Evolutionary conservation across 768 basidiomycete genomes (phyloP).

Genomic region (Coprinopsis cinerea): DNA sequence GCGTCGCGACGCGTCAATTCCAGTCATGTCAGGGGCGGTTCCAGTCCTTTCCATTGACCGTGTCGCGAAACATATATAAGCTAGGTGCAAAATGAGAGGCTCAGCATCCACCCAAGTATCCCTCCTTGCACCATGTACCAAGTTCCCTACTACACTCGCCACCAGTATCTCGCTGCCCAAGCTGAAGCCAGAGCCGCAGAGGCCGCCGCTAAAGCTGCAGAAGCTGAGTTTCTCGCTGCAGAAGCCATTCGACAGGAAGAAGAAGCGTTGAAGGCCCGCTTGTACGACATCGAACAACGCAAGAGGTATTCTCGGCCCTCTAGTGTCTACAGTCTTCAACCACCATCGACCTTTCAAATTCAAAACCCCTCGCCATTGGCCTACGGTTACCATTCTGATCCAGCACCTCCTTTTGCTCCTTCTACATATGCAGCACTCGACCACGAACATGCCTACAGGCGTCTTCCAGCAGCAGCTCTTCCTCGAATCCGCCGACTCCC

Average conservation of each 20-base stretch:
- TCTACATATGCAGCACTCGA: neutral
- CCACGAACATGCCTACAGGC: neutral
- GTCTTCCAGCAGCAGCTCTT: neutral
- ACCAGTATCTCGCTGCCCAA: constrained; percentile 31
- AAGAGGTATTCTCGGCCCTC: constrained; percentile 9
- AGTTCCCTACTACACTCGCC: constrained; percentile 19
- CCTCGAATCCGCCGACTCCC: neutral
- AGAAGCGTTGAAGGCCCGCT: constrained; percentile 20
- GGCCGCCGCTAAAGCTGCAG: constrained; percentile 26
- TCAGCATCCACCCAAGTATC: neutral
- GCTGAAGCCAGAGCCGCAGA: constrained; percentile 32
- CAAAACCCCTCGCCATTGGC: neutral
- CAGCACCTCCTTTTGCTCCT: neutral
- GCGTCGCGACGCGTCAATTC: constrained; percentile 7
- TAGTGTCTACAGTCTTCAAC: neutral
- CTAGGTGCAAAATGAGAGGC: neutral
- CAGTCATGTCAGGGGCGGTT: too few species aligned
- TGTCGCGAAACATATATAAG: neutral
- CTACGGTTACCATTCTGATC: neutral
- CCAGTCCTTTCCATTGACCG: neutral
- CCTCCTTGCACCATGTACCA: neutral
- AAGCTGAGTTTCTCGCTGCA: constrained; percentile 30
- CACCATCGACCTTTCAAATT: neutral
- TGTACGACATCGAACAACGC: constrained; percentile 18
- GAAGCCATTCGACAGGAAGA: constrained; percentile 28